A percentile compares a stretch with the other conserved stretches of the same genome.
Evolutionary conservation across 108 stramenopile genomes (phyloP).

Genomic region (Cyclotella atomus): DNA sequence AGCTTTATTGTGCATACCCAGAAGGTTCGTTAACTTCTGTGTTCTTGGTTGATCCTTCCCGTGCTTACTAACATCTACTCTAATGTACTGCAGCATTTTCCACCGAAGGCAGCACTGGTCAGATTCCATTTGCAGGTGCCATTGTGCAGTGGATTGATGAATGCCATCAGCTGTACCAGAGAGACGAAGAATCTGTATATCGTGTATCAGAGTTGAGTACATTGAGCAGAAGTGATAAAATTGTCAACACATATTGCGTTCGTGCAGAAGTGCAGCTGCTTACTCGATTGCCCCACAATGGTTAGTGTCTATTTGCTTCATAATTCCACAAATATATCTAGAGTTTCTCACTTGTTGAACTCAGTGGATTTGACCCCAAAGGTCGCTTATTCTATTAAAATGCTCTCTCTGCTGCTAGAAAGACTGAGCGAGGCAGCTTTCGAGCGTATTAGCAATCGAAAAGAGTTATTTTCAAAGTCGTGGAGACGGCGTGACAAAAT

Average conservation of each 20-base stretch:
- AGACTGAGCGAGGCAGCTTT: slow-evolving; percentile 2
- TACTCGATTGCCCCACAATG: neutral
- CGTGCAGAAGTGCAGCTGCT: slow-evolving; percentile 26
- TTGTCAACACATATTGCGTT: slow-evolving; percentile 19
- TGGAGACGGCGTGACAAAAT: slow-evolving; percentile 25
- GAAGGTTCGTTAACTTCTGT: neutral
- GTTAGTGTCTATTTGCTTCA: neutral
- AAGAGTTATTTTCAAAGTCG: slow-evolving; percentile 10
- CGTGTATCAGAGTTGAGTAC: slow-evolving; percentile 26
- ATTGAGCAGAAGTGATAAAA: slow-evolving; percentile 10
- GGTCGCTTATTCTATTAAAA: slow-evolving; percentile 25
- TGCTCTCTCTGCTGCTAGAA: slow-evolving; percentile 22
- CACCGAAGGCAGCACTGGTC: slow-evolving; percentile 9
- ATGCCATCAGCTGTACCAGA: slow-evolving; percentile 21
- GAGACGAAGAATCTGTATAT: neutral
- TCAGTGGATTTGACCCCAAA: slow-evolving; percentile 28
- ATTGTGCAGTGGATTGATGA: slow-evolving; percentile 29
- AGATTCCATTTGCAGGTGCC: slow-evolving; percentile 27
- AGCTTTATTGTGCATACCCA: slow-evolving; percentile 25
- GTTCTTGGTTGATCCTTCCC: neutral
- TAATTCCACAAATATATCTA: neutral
- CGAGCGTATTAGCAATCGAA: slow-evolving; percentile 10
- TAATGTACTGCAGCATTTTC: slow-evolving; percentile 13
- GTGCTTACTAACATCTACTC: neutral
- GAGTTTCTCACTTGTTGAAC: no score